A percentile compares a stretch with the other conserved stretches of the same genome.
Evolutionary conservation across 2,329 filamentous ascomycete genomes (phyloP).

Genomic region (Arthrobotrys iridis): DNA sequence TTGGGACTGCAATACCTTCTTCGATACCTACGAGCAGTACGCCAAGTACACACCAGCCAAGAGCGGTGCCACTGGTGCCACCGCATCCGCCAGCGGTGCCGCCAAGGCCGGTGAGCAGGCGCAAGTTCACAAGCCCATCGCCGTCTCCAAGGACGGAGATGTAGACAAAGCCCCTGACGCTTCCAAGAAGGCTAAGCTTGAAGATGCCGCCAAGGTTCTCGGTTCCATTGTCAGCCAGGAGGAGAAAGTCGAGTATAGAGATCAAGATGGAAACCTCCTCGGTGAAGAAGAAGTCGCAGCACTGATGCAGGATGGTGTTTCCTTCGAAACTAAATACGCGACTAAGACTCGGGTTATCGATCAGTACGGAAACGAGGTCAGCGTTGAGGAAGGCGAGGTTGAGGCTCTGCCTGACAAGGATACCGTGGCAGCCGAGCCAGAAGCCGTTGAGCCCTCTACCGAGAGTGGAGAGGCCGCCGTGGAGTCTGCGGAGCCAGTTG

Average conservation of each 20-base stretch:
- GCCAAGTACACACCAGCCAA: slow-evolving; percentile 42
- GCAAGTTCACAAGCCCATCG: slow-evolving; percentile 28
- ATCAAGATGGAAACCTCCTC: slow-evolving; percentile 90
- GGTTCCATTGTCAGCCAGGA: slow-evolving; percentile 68
- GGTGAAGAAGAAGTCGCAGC: slow-evolving; percentile 82
- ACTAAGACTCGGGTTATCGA: slow-evolving; percentile 89
- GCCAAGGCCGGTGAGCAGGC: slow-evolving; percentile 35
- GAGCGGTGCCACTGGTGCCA: slow-evolving; percentile 24
- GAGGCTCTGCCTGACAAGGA: slow-evolving; percentile 15
- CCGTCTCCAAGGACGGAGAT: slow-evolving; percentile 42
- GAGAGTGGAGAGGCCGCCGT: slow-evolving; percentile 2
- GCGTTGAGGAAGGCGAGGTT: slow-evolving; percentile 56
- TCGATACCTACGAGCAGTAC: slow-evolving; percentile 50
- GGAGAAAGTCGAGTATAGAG: slow-evolving; percentile 91
- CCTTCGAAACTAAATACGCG: slow-evolving; percentile 95
- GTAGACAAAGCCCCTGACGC: slow-evolving; percentile 15
- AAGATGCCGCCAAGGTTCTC: slow-evolving; percentile 57
- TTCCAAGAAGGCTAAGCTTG: slow-evolving; percentile 34
- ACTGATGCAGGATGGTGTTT: slow-evolving; percentile 84
- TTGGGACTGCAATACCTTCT: slow-evolving; percentile 96
- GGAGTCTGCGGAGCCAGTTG: slow-evolving; percentile 9
- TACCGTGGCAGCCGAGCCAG: slow-evolving; percentile 28
- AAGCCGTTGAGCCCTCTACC: slow-evolving; percentile 50
- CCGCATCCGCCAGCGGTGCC: slow-evolving; percentile 12
- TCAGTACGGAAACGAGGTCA: slow-evolving; percentile 79